phyloP scores from a whole-genome alignment of 306 rosid genomes.

The Betula pendula region DNA sequence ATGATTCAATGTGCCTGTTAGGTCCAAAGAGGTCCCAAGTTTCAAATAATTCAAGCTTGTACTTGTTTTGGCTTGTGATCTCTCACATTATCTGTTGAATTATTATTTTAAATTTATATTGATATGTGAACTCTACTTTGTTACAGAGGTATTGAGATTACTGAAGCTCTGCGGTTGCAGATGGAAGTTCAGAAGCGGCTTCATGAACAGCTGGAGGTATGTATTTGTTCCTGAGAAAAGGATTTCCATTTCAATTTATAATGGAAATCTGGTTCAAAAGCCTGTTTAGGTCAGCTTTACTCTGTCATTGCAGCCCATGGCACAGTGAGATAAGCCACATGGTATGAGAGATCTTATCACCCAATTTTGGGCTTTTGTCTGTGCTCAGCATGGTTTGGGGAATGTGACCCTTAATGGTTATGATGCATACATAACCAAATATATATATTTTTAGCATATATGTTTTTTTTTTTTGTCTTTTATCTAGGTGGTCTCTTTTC shows the following conservation, averaged over 20 bases:
- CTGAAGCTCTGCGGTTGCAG: conserved; percentile 98
- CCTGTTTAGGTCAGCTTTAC: conserved; percentile 24
- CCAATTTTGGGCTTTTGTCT: not conserved
- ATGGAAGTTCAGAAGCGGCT: conserved; percentile 98
- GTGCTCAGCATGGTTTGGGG: not conserved
- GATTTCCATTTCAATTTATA: conserved; percentile 26
- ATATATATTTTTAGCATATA: not conserved
- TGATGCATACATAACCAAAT: no score
- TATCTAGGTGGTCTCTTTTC: not conserved
- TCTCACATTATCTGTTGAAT: not conserved
- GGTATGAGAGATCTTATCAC: conserved; percentile 2
- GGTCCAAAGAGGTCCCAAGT: not conserved
- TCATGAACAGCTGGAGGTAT: conserved; percentile 98
- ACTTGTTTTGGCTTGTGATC: not conserved
- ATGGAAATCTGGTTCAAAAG: conserved; percentile 23
- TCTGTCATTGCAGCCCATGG: conserved; percentile 18
- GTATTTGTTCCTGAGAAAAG: conserved; percentile 20
- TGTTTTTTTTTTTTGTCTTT: not conserved
- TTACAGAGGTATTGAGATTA: conserved; percentile 84
- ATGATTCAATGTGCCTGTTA: not conserved
- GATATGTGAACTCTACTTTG: conserved; percentile 11
- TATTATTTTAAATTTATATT: conserved; percentile 27
- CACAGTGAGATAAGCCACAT: not conserved
- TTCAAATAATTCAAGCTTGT: conserved; percentile 9
- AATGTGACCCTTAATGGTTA: not conserved